A percentile compares a stretch with the other conserved stretches of the same genome.
Conservation (phyloP, 495 filamentous ascomycete genomes). For the Aspergillus bridgeri region DNA sequence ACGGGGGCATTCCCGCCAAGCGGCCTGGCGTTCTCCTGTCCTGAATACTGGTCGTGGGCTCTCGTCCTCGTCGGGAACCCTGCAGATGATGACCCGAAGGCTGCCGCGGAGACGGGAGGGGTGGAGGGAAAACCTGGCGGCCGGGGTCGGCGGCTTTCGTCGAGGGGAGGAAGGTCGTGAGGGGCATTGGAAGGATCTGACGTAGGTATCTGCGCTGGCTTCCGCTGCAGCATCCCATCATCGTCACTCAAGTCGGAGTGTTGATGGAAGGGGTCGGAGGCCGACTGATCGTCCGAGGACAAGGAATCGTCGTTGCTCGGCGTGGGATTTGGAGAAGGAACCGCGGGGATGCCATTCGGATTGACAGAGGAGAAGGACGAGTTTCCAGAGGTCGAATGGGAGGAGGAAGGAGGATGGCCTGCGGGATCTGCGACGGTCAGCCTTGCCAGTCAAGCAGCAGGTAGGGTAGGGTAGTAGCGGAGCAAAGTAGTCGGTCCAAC, state of each 20-base stretch:
- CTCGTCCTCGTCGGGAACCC: conserved; percentile 9
- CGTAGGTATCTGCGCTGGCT: background rate
- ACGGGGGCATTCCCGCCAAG: conserved; percentile 1
- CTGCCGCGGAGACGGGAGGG: background rate
- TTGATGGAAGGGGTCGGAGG: conserved; percentile 15
- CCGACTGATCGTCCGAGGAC: conserved; percentile 13
- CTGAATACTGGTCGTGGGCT: conserved; percentile 3
- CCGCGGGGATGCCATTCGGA: conserved; percentile 5
- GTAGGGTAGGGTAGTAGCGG: too few species aligned
- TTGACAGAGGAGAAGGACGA: background rate
- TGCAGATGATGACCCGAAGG: conserved; percentile 21
- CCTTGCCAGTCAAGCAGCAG: too few species aligned
- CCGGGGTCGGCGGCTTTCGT: conserved; percentile 6
- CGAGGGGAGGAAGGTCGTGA: conserved; percentile 19
- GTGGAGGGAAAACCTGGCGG: background rate
- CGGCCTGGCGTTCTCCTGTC: background rate
- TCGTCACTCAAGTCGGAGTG: conserved; percentile 6
- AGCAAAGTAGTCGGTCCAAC: too few species aligned
- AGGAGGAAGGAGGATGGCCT: conserved; percentile 11
- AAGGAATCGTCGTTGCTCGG: conserved; percentile 4
- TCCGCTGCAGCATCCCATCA: background rate
- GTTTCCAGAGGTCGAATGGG: conserved; percentile 2
- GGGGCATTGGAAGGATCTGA: conserved; percentile 14
- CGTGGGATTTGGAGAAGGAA: conserved; percentile 2
- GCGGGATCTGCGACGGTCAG: conserved; percentile 18